These are phyloP conservation scores for Trametes meyenii DNA, from an alignment of 768 basidiomycete genomes.

Conservation along the genomic window DNA sequence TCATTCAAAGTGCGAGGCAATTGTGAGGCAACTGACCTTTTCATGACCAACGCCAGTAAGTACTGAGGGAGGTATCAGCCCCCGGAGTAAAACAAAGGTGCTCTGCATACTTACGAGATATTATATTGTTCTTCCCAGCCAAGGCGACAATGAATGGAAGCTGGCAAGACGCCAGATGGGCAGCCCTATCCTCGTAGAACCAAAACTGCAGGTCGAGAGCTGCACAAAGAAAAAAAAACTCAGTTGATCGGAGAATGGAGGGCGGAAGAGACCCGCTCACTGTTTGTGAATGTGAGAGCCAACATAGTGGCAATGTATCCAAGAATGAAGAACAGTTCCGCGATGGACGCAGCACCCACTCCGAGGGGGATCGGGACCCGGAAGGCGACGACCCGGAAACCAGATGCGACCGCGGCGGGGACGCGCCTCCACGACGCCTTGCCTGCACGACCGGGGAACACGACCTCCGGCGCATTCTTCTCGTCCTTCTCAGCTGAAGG, in stretches of 20 bases:
- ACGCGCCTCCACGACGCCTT: slow-evolving; percentile 36
- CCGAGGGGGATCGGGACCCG: slow-evolving; percentile 52
- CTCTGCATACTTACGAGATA: slow-evolving; percentile 44
- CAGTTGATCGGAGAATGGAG: not conserved
- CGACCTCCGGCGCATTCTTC: slow-evolving; percentile 17
- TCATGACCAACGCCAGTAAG: slow-evolving; percentile 59
- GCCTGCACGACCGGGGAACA: slow-evolving; percentile 22
- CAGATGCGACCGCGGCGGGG: slow-evolving; percentile 42
- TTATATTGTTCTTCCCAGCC: slow-evolving; percentile 60
- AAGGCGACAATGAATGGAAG: slow-evolving; percentile 55
- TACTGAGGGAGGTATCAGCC: slow-evolving; percentile 33
- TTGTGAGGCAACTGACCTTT: slow-evolving; percentile 30
- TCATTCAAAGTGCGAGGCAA: not conserved
- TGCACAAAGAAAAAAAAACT: slow-evolving; percentile 1
- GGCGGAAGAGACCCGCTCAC: slow-evolving; percentile 37
- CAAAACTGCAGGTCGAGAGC: slow-evolving; percentile 25
- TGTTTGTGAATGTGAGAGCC: slow-evolving; percentile 46
- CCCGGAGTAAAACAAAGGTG: not conserved
- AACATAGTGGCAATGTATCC: slow-evolving; percentile 50
- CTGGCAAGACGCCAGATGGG: slow-evolving; percentile 49
- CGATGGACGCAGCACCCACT: slow-evolving; percentile 39
- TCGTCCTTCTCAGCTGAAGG: slow-evolving; percentile 11
- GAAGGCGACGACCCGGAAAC: slow-evolving; percentile 53
- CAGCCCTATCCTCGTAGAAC: slow-evolving; percentile 39
- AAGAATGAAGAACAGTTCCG: slow-evolving; percentile 50